Evolutionary conservation across 257 asterid species (phyloP).

Genomic region (Solanum pimpinellifolium): DNA sequence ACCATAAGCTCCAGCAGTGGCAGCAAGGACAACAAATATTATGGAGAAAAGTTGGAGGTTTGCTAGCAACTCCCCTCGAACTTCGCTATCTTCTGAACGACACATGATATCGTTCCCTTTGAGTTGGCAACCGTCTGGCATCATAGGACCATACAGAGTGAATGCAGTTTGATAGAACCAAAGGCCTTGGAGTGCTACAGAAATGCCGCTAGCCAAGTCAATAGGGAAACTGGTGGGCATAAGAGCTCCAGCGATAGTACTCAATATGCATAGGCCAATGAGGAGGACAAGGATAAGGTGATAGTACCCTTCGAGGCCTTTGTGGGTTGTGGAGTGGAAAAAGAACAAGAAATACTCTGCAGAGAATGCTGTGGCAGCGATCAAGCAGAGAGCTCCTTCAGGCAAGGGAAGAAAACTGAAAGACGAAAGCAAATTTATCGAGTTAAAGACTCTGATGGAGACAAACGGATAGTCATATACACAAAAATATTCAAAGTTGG

Average conservation of each 20-base stretch:
- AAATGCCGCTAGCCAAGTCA: conserved; percentile 63
- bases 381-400: conserved; percentile 60
- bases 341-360: conserved; percentile 83
- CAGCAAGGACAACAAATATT: conserved; percentile 45
- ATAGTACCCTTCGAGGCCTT: conserved; percentile 89
- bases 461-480: neutral
- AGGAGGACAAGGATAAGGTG: conserved; percentile 87
- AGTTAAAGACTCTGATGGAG: neutral
- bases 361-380: conserved; percentile 68
- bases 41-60: conserved; percentile 58
- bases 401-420: conserved; percentile 77
- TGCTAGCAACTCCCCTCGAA: conserved; percentile 68
- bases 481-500: neutral
- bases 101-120: conserved; percentile 39
- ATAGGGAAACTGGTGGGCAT: conserved; percentile 72
- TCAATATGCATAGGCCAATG: conserved; percentile 63
- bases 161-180: conserved; percentile 99
- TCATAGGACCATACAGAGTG: conserved; percentile 90
- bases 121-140: conserved; percentile 73
- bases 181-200: conserved; percentile 84
- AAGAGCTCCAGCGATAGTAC: conserved; percentile 64
- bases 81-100: conserved; percentile 40
- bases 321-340: conserved; percentile 93
- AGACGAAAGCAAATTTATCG: neutral
- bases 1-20: conserved; percentile 40